Base-by-base conservation (phyloP, 1,139 yeast species). In the Arxiozyma bovina region DNA sequence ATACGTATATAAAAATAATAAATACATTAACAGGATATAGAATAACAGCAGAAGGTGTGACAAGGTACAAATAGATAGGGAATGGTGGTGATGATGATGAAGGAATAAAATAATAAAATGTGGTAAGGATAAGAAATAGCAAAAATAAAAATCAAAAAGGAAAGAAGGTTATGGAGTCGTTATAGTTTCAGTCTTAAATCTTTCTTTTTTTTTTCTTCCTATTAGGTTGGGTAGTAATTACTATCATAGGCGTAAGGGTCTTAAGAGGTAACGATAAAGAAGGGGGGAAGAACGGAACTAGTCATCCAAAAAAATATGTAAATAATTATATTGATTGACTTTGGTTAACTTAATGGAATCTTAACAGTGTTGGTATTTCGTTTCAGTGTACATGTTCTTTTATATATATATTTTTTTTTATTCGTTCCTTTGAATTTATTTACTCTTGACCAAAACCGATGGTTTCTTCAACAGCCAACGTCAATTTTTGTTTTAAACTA, bases 391-490 rank as follows among this genome's bases (percentile, higher is more conserved):
- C 40, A 34, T 15, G n/a, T 34, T 15, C 4, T 34, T 34, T 15
- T 34, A 34, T 34, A 34, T n/a, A n/a, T n/a, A n/a, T n/a, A n/a
- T n/a, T n/a, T 3, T 34, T 34, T 34, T 34, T 34, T 34, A 30
- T 30, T 30, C 34, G 34, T 21, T 46, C 42, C 15, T 8, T 20
- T 25, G 43, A 42, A 42, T 49, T 12, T 38, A 3, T 42, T 45
- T 45, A 53, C 75, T 93, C 99, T 75, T 93, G 98, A 58, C 99
- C 99, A 69, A 89, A 89, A 47, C 96, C 96, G 67, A 89, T 90
- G 18, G 96, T 89, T 73, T 89, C 96, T 70, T 89, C 96, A 46
- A 88, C 96, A 21, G 96, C 96, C 68, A 87, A 75, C 42, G 91
- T 82, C 63, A 89, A 77, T 71, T 89, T 89, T 70, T 85, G 90